These are phyloP conservation scores for Talaromyces nanjingensis DNA, from an alignment of 495 filamentous ascomycete genomes.

Conservation along the genomic window DNA sequence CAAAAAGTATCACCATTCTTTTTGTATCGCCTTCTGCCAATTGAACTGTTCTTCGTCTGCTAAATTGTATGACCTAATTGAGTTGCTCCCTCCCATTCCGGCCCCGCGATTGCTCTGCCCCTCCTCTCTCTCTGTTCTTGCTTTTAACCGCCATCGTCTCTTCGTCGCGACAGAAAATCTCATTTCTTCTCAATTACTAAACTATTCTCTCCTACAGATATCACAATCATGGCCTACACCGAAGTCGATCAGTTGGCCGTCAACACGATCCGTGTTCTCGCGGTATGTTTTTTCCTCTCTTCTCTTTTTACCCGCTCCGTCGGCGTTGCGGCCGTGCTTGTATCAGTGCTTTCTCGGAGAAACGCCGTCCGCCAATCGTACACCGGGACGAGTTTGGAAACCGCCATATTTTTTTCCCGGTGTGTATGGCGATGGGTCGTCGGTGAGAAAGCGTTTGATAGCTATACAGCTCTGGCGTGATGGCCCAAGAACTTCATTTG, in stretches of 20 bases:
- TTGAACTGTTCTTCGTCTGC: neutral
- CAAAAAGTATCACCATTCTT: neutral
- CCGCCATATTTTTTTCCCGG: neutral
- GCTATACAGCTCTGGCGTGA: neutral
- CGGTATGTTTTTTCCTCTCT: slow-evolving; percentile 48
- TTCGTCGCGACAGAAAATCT: neutral
- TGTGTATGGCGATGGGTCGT: neutral
- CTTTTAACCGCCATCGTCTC: neutral
- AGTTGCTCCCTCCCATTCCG: neutral
- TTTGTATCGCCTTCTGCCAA: slow-evolving; percentile 8
- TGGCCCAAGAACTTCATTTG: neutral
- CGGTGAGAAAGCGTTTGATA: neutral
- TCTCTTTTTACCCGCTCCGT: neutral
- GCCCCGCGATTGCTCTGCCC: neutral
- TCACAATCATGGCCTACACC: slow-evolving; percentile 77
- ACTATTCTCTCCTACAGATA: slow-evolving; percentile 19
- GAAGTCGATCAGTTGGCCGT: slow-evolving; percentile 83
- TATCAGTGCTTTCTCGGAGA: neutral
- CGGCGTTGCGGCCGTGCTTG: slow-evolving; percentile 2
- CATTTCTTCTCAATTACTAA: neutral
- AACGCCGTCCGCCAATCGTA: slow-evolving; percentile 1
- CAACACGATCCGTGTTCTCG: slow-evolving; percentile 95
- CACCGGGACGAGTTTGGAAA: neutral
- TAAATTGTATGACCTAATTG: neutral
- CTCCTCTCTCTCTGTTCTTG: neutral